Evolutionary conservation across 1,284 basidiomycete genomes (phyloP).

Genomic region (Marasmius fiardii): DNA sequence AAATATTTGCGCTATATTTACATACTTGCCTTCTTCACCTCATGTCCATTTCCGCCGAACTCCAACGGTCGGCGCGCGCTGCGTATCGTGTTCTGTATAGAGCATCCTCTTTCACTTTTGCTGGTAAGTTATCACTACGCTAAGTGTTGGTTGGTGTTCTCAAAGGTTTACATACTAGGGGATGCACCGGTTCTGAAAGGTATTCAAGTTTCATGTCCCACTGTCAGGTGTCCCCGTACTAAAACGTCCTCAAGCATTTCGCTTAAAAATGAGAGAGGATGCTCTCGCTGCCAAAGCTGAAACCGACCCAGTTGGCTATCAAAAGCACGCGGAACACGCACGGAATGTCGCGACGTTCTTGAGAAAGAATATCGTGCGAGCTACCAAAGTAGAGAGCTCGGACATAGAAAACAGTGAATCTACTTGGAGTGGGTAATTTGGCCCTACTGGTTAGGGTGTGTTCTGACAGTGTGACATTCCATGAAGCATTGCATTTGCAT

Average conservation of each 20-base stretch:
- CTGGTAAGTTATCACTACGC: constrained; percentile 36
- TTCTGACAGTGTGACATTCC: constrained; percentile 20
- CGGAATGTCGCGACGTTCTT: constrained; percentile 65
- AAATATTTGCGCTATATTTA: neutral
- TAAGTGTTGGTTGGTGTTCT: neutral
- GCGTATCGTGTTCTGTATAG: constrained; percentile 70
- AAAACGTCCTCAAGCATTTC: constrained; percentile 51
- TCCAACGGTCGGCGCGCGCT: constrained; percentile 57
- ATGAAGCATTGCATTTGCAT: constrained; percentile 58
- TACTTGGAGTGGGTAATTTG: constrained; percentile 51
- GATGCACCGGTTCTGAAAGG: constrained; percentile 54
- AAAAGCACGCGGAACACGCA: constrained; percentile 52
- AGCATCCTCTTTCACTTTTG: constrained; percentile 62
- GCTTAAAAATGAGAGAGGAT: constrained; percentile 56
- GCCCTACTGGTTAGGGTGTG: too few species aligned
- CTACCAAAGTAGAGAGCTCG: constrained; percentile 28
- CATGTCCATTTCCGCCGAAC: constrained; percentile 44
- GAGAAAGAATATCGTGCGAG: constrained; percentile 73
- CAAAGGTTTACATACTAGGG: constrained; percentile 32
- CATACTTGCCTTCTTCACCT: neutral
- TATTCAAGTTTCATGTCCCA: constrained; percentile 19
- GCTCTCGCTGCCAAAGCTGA: constrained; percentile 39
- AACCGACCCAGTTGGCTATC: constrained; percentile 44
- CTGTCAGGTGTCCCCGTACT: constrained; percentile 7
- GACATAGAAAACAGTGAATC: constrained; percentile 29